phyloP scores from a whole-genome alignment of 179 eudicot genomes.

The Carnegiea gigantea region DNA sequence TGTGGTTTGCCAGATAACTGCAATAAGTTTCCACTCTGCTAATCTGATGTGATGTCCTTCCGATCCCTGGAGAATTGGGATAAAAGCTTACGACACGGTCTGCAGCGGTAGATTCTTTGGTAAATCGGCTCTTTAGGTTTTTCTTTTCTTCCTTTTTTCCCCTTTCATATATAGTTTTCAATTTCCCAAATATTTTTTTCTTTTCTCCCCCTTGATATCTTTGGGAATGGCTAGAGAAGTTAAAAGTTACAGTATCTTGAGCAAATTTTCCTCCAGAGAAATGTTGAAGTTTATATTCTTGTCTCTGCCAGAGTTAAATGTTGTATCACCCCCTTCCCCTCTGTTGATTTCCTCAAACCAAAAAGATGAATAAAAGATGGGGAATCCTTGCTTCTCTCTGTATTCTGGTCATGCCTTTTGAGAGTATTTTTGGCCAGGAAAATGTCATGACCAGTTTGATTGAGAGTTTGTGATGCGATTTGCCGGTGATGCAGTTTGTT shows the following conservation, averaged over 20 bases:
- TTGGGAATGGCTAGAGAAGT: constrained; percentile 20
- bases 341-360: neutral
- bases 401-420: neutral
- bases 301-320: constrained; percentile 4
- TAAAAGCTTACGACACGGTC: constrained; percentile 22
- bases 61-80: constrained; percentile 23
- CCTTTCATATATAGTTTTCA: constrained; percentile 14
- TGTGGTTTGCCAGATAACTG: constrained; percentile 31
- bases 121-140: constrained; percentile 24
- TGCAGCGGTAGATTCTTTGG: constrained; percentile 22
- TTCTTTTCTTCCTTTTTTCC: neutral
- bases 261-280: constrained; percentile 26
- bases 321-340: neutral
- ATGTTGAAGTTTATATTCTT: constrained; percentile 12
- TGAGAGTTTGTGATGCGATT: too few relatives aligned
- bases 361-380: constrained; percentile 10
- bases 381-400: constrained; percentile 10
- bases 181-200: neutral
- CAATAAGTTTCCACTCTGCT: constrained; percentile 30
- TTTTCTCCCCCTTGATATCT: constrained; percentile 11
- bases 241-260: constrained; percentile 10
- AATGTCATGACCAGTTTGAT: too few relatives aligned
- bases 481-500: too few relatives aligned
- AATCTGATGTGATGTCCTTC: constrained; percentile 26
- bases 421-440: neutral